These are phyloP conservation scores for Vanrija humicola DNA, from an alignment of 1,284 basidiomycete genomes.

Conservation along the genomic window DNA sequence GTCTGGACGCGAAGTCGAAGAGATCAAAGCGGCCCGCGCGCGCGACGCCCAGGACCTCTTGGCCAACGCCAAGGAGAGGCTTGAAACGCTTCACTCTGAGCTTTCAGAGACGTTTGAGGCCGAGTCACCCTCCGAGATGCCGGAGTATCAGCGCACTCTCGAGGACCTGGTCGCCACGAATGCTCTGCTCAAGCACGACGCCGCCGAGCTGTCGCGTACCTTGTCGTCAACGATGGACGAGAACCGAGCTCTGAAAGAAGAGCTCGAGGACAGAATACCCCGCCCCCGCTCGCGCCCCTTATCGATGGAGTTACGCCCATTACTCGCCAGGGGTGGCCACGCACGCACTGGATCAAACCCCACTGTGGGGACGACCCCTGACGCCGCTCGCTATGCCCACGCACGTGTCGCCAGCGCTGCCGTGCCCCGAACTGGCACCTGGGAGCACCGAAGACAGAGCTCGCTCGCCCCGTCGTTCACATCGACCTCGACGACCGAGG, in stretches of 20 bases:
- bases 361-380: background rate
- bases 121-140: slow-evolving; percentile 34
- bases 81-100: slow-evolving; percentile 59
- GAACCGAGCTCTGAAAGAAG: slow-evolving; percentile 62
- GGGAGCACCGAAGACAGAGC: slow-evolving; percentile 34
- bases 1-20: slow-evolving; percentile 62
- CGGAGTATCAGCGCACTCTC: slow-evolving; percentile 57
- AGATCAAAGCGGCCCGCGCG: slow-evolving; percentile 59
- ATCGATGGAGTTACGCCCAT: background rate
- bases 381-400: slow-evolving; percentile 4
- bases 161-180: slow-evolving; percentile 79
- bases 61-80: slow-evolving; percentile 63
- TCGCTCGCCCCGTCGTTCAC: slow-evolving; percentile 40
- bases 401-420: slow-evolving; percentile 12
- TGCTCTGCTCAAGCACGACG: slow-evolving; percentile 72
- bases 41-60: slow-evolving; percentile 69
- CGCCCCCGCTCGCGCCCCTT: background rate
- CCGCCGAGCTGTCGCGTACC: slow-evolving; percentile 68
- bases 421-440: slow-evolving; percentile 11
- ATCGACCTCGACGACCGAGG: slow-evolving; percentile 28
- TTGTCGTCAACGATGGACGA: slow-evolving; percentile 74
- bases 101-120: slow-evolving; percentile 35
- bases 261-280: slow-evolving; percentile 60
- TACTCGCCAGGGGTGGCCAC: background rate
- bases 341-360: background rate